Base-by-base conservation (phyloP, 352 stramenopile species). In the Globisporangium spinosum region DNA sequence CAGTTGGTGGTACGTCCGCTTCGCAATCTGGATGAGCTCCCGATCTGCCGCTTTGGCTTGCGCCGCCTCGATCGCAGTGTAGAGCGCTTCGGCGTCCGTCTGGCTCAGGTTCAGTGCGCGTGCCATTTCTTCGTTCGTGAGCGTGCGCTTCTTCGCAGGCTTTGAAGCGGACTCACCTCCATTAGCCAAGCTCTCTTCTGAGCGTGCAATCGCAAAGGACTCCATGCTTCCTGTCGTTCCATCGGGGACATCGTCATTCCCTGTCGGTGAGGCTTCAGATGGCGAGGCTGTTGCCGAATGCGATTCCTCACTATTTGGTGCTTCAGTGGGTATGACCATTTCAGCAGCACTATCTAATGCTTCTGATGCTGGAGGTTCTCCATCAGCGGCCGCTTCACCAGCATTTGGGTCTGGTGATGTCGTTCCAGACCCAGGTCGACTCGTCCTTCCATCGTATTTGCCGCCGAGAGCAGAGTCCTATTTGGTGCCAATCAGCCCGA, bases 61-160 rank as follows among this genome's bases (percentile, higher is more conserved):
- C 12, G 87, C 87, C 8, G 77, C 72, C 53, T 89, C 86, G 23
- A 95, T 76, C 27, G 83, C 78, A 8, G 87, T 93, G 65, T 93
- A 90, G 9, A 95, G 73, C 10, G 85, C 78, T 59, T 95, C 87
- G 4, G 83, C 83, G 57, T 95, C 85, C 1, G 77, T 89, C 58
- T 86, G 81, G 25, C 67, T 89, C 23, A 93, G 63, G 15, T 76
- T 83, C 7, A 92, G 77, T 9, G 74, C 80, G 27, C 70, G 74
- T 12, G 74, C 43, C 20, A 92, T 84, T 56, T 74, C 73, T 22
- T 89, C 82, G 61, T 66, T 80, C 13, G 70, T 75, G 34, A 77
- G 56, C 38, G 71, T 38, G 1, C 67, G 72, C 8, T 45, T 68
- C 17, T 35, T 45, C 13, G 29, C 20, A 20, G 66, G 61, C 9